Base-by-base conservation (phyloP, 2,329 filamentous ascomycete species). In the Alternaria ethzedia region DNA sequence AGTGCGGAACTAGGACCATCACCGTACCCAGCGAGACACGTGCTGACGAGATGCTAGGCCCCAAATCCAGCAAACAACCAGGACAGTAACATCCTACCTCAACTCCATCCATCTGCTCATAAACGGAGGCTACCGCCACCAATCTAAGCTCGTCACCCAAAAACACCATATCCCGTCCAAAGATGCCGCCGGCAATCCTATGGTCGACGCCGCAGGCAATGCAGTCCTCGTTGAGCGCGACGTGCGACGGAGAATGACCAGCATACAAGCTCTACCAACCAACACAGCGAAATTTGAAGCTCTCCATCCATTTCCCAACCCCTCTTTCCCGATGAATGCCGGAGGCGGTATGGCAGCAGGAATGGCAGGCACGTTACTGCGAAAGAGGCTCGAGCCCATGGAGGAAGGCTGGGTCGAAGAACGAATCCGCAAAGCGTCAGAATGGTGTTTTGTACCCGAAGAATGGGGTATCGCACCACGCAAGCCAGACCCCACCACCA, bases 391-490 rank as follows among this genome's bases (percentile, higher is more conserved):
- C 5, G 70, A 70, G 9, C 67, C 72, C 4, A 66, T 68, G 17
- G 75, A 77, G 30, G 71, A 77, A 25, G 69, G 70, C 8, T 78
- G 75, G 75, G 68, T 77, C 9, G 68, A 71, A n/a, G 70, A 72
- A 6, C 67, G 74, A 9, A 50, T 78, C 2, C 57, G 61, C 5
- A 77, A 73, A 57, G 75, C 75, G 6, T 59, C 65, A 2, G 72
- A 75, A 41, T 78, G 78, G 54, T 71, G 70, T n/a, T 58, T 72
- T 23, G 71, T 78, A 30, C 73, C 75, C 4, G 55, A 60, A 12
- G 75, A 78, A 12, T 78, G 73, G 75, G 70, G 63, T 1, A 67
- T 79, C 23, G 70, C 75, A 45, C 63, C 70, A 1, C 65, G 61
- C 10, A 72, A 68, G 46, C 21, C 66, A 11, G 46, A 51, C 6